Evolutionary conservation across 331 rosid genomes (phyloP), one percentile per base, ranked within the genome.

Genomic region (Acacia concinna): DNA sequence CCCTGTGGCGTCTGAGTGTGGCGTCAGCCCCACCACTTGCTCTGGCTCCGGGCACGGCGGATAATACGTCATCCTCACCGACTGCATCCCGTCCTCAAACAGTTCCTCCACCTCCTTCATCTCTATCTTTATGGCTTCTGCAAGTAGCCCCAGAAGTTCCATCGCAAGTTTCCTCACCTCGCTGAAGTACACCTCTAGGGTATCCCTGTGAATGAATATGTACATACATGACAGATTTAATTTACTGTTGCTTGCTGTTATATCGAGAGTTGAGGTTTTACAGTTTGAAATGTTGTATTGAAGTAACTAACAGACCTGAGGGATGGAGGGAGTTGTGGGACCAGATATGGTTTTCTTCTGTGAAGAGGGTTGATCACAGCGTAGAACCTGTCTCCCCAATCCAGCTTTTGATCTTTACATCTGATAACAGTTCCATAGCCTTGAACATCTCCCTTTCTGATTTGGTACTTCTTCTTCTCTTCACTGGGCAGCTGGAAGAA

Each of bases 31-130:
- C 13, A 82, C 66, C 1, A 93, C 97, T 0, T 46, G 54, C 47
- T 93, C 93, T 57, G 97, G 94, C 30, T 84, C 54, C 40, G 92
- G 90, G 41, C 98, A 91, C 56, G 97, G 92, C 12, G 95, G 98
- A 74, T 93, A 93, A 69, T 79, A 84, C 15, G 85, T 78, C 83
- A 91, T 90, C 82, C 98, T 88, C 65, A 83, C 3, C 5, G 97
- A 63, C 21, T 84, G 90, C 93, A 89, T 74, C 1, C 98, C 94
- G 52, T 91, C 89, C 4, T 73, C 93, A 65, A 90, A 88, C 13
- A 85, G 21, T 15, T 90, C 84, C 4, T 76, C 87, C 38, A 87
- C 71, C 81, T 85, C 87, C 40, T 76, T 65, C 68, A 23, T 47
- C 0, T 89, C 89, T 75, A 90, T 80, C 14, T 78, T 71, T 40